phyloP scores from a whole-genome alignment of 2,329 filamentous ascomycete species.

The Colletotrichum gigasporum region DNA sequence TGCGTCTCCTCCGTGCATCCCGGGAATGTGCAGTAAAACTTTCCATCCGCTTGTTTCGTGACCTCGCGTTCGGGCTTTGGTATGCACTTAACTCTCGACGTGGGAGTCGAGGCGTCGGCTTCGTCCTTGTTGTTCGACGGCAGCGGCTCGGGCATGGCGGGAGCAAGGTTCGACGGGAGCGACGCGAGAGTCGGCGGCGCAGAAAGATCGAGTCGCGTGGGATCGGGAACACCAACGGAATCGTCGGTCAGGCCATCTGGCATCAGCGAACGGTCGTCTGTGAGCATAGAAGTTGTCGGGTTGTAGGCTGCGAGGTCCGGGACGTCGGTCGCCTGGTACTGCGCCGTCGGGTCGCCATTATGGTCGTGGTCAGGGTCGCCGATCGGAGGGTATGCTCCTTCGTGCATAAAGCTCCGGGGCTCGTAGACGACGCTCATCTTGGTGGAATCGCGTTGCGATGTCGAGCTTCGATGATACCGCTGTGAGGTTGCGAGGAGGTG shows the following conservation, averaged over 20 bases:
- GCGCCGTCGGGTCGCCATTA: slow-evolving; percentile 40
- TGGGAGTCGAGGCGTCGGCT: slow-evolving; percentile 28
- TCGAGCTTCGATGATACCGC: slow-evolving; percentile 33
- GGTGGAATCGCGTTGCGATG: slow-evolving; percentile 22
- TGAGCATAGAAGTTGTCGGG: slow-evolving; percentile 47
- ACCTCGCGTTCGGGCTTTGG: slow-evolving; percentile 67
- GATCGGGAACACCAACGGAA: slow-evolving; percentile 47
- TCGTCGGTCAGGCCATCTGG: slow-evolving; percentile 46
- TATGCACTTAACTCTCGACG: slow-evolving; percentile 60
- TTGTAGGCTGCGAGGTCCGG: slow-evolving; percentile 55
- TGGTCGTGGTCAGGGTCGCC: slow-evolving; percentile 52
- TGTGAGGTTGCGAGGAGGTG: slow-evolving; percentile 1
- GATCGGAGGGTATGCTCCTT: slow-evolving; percentile 57
- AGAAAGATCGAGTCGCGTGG: slow-evolving; percentile 49
- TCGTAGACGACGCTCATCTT: slow-evolving; percentile 64
- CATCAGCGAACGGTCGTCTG: slow-evolving; percentile 48
- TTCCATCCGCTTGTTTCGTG: slow-evolving; percentile 74
- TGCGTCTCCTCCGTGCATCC: slow-evolving; percentile 73
- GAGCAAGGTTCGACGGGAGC: slow-evolving; percentile 43
- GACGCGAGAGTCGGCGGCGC: slow-evolving; percentile 39
- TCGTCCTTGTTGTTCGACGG: slow-evolving; percentile 34
- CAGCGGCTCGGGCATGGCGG: slow-evolving; percentile 43
- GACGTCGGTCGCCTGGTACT: slow-evolving; percentile 50
- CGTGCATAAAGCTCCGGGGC: slow-evolving; percentile 57
- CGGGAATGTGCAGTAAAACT: slow-evolving; percentile 77